A percentile compares a stretch with the other conserved stretches of the same genome.
phyloP scores from a whole-genome alignment of 805 yeast species.

The Cyberlindnera maclurae region DNA sequence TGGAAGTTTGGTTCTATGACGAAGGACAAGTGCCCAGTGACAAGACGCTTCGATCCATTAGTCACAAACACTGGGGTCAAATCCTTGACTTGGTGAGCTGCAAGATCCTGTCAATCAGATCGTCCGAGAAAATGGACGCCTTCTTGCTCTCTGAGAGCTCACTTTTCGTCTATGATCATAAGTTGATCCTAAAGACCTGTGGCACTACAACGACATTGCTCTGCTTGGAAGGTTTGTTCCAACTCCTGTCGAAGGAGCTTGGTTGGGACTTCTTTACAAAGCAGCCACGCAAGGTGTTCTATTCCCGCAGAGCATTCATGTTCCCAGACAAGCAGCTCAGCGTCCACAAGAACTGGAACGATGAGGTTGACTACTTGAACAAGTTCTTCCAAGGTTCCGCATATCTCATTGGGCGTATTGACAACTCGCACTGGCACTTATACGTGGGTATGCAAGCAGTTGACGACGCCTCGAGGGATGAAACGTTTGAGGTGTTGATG shows the following conservation, averaged over 20 bases:
- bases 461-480: conserved; percentile 33
- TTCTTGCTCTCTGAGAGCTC: conserved; percentile 86
- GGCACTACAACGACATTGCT: conserved; percentile 90
- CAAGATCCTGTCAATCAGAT: conserved; percentile 75
- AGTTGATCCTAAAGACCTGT: conserved; percentile 84
- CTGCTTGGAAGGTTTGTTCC: conserved; percentile 62
- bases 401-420: conserved; percentile 73
- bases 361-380: conserved; percentile 68
- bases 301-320: conserved; percentile 88
- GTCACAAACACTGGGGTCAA: conserved; percentile 59
- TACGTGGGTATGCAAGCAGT: conserved; percentile 49
- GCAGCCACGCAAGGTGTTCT: conserved; percentile 63
- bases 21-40: conserved; percentile 26
- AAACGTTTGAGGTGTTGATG: conserved; percentile 87
- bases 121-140: conserved; percentile 64
- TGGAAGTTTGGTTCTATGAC: conserved; percentile 81
- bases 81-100: conserved; percentile 80
- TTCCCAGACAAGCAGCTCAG: conserved; percentile 80
- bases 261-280: conserved; percentile 32
- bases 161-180: conserved; percentile 81
- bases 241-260: conserved; percentile 36
- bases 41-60: conserved; percentile 58
- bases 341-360: conserved; percentile 80
- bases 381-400: conserved; percentile 57
- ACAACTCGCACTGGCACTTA: conserved; percentile 86